A percentile compares a stretch with the other conserved stretches of the same genome.
Conservation (phyloP, 352 stramenopile species). For the Lagenidium giganteum region DNA sequence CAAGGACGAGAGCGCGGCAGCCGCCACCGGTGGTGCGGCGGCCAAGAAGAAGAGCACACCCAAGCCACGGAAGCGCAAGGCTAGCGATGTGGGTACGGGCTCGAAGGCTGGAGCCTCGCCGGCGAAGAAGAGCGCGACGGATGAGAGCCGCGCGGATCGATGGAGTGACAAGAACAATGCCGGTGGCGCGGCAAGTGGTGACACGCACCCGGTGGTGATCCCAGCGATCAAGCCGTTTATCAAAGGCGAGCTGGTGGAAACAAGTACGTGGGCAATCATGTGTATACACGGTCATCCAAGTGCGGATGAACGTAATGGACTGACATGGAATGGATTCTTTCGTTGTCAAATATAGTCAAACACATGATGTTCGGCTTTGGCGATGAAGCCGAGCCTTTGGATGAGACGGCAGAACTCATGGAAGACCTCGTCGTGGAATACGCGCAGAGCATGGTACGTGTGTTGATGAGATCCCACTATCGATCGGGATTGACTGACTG, state of each 20-base stretch:
- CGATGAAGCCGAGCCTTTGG: slow-evolving; percentile 59
- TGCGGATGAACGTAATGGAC: too few species aligned
- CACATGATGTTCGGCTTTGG: slow-evolving; percentile 89
- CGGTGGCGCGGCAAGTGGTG: neutral
- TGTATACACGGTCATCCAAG: too few species aligned
- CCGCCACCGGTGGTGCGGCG: neutral
- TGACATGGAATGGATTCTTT: too few species aligned
- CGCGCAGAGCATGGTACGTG: slow-evolving; percentile 70
- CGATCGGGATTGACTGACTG: neutral
- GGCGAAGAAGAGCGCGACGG: slow-evolving; percentile 30
- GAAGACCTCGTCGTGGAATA: slow-evolving; percentile 85
- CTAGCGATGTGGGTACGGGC: slow-evolving; percentile 38
- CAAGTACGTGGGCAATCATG: slow-evolving; percentile 49
- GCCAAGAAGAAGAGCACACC: slow-evolving; percentile 54
- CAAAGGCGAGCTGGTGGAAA: slow-evolving; percentile 73
- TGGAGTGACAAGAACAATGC: slow-evolving; percentile 2
- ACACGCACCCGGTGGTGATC: slow-evolving; percentile 3
- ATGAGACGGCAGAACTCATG: slow-evolving; percentile 79
- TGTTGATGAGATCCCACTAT: neutral
- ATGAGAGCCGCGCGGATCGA: slow-evolving; percentile 14
- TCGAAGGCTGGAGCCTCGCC: slow-evolving; percentile 26
- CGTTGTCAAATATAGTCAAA: slow-evolving; percentile 61
- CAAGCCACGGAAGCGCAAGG: slow-evolving; percentile 74
- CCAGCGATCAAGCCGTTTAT: slow-evolving; percentile 63
- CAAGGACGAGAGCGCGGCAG: slow-evolving; percentile 7